A percentile compares a stretch with the other conserved stretches of the same genome.
Evolutionary conservation across 2,329 filamentous ascomycete species (phyloP).

Genomic region (Raffaelea albimanens): DNA sequence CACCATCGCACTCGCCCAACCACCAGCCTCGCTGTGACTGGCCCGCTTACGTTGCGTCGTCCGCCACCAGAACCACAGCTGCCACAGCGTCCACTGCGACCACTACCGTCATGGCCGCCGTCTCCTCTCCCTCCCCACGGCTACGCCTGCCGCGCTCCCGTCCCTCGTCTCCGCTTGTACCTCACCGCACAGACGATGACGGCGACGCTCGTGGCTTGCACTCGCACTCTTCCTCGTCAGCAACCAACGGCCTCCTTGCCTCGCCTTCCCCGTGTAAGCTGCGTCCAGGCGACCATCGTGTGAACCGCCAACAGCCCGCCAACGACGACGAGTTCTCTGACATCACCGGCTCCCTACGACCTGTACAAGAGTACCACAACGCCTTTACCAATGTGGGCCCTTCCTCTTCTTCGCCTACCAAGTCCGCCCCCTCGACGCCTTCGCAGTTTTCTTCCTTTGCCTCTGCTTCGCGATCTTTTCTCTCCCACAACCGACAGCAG

Average conservation of each 20-base stretch:
- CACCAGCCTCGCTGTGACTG: neutral
- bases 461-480: slow-evolving; percentile 12
- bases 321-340: slow-evolving; percentile 6
- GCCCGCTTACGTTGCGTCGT: too few species aligned
- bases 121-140: slow-evolving; percentile 7
- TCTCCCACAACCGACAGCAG: slow-evolving; percentile 23
- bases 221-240: neutral
- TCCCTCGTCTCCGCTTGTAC: slow-evolving; percentile 5
- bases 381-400: slow-evolving; percentile 18
- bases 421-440: slow-evolving; percentile 1
- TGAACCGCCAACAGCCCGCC: slow-evolving; percentile 8
- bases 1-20: neutral
- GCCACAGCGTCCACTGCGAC: neutral
- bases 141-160: slow-evolving; percentile 6
- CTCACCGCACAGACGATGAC: neutral
- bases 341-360: slow-evolving; percentile 8
- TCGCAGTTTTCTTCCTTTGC: slow-evolving; percentile 9
- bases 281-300: neutral
- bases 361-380: slow-evolving; percentile 24
- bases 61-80: too few species aligned
- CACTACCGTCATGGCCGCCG: slow-evolving; percentile 4
- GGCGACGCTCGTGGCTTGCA: neutral
- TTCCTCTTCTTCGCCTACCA: slow-evolving; percentile 2
- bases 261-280: neutral
- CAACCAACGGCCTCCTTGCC: neutral